Evolutionary conservation across 495 filamentous ascomycete genomes (phyloP), one percentile per base, ranked within the genome.

Genomic region (Evernia prunastri): DNA sequence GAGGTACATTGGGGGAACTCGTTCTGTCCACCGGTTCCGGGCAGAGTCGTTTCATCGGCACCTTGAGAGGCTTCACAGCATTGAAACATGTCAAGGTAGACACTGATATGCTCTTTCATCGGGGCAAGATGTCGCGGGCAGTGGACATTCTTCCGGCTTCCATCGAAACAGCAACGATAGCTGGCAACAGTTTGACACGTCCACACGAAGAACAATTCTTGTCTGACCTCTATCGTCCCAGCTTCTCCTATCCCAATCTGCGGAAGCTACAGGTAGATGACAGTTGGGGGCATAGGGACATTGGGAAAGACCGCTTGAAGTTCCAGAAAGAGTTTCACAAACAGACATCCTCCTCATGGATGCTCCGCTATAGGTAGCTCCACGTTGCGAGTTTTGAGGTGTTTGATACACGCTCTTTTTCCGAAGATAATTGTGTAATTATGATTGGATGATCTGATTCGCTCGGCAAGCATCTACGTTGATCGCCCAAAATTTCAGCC

Each of bases 311-410:
- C 25, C 58, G 66, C 18, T 18, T 68, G 57, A 65, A 65, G 39
- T 68, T 68, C 42, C 66, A 68, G 54, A 61, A 63, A 56, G 66
- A 68, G 23, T 68, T 65, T 45, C 66, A 68, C 33, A 65, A 68
- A 59, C 66, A 68, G 59, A 60, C 66, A 13, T 56, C 61, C 13
- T 33, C 61, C 0, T 59, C 62, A n/a, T 68, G 66, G 66, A 65
- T 68, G 66, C 53, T 57, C 40, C 62, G 66, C 8, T 68, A 68
- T 51, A 33, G 59, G 45, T 68, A 39, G 45, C 39, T 36, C 37
- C 1, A 29, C 33, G 1, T 1, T 18, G 3, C 15, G 27, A 54
- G 7, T 7, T 1, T 29, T 35, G 12, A 33, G 27, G 23, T 20
- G 15, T 17, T 11, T 54, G 51, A 3, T 20, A 9, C 11, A 54